Evolutionary conservation across 2,329 filamentous ascomycete species (phyloP), one percentile per base, ranked within the genome.

Genomic region (Calonectria honghensis): DNA sequence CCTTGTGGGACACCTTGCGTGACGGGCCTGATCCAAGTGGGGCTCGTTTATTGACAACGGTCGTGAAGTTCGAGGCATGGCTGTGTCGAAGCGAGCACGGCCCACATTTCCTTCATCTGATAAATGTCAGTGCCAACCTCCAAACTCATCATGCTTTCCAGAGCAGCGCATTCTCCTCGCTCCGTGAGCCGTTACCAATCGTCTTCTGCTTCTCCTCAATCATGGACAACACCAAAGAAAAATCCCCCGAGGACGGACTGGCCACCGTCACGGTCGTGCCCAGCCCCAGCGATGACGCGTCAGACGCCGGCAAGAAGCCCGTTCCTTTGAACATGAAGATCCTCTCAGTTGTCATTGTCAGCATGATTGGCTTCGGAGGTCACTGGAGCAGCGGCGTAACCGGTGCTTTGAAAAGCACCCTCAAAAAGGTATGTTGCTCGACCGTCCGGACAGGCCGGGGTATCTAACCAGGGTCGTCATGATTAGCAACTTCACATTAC

Each of bases 331-430:
- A 75, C 54, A 81, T 83, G 77, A 84, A 83, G 74, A 78, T 84
- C 65, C 61, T 80, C 0, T 82, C 90, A 0, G 87, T 92, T 4
- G 63, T 90, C 0, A 79, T 91, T 11, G 88, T 90, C 2, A 88
- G 87, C 18, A 82, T 86, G 70, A 91, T 92, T 76, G 90, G 91
- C 1, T 92, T 92, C 77, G 91, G 91, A 0, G 90, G 89, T 0
- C 88, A 89, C 29, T 92, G 91, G 90, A 91, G 90, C 75, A 86
- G 86, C n/a, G 90, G 91, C 2, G 89, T 92, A 1, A 92, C 90
- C 0, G 89, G 89, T 13, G 91, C 91, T 1, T 89, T 92, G 87
- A 92, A 93, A 79, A 90, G 85, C 24, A 92, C 90, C 0, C 81
- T 93, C 32, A 92, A 93, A 76, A 92, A 91, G 86, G 82, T 75